Base-by-base conservation (phyloP, 164 flowering plant genomes). In the Taxillus chinensis region DNA sequence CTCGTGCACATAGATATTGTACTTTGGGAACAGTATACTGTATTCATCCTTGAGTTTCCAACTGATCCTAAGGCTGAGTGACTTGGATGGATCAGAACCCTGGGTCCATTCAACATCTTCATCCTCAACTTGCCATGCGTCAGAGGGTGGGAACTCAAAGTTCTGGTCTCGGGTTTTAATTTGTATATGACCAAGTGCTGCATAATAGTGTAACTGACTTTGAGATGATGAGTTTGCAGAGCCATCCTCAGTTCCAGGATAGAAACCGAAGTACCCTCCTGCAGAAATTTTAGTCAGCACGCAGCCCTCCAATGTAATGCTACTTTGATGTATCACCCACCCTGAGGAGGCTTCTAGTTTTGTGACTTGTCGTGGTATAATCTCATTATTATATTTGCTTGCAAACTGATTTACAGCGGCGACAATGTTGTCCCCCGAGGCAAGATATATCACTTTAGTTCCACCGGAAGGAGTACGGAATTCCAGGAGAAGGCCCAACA, bases 131-230 rank as follows among this genome's bases (percentile, higher is more conserved):
- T 64, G 64, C 96, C 98, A 92, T 46, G 82, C 76, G 61, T 65
- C 39, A 7, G 83, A 64, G 12, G 85, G 83, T 14, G 90, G 93
- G 65, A 83, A 85, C 8, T 14, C 63, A 40, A 70, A 43, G 39
- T 70, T 74, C 51, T 71, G 65, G 13, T 14, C 51, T 7, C 4
- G 51, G 3, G 64, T 75, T 59, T 70, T 67, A 37, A 86, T 73
- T 14, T 61, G 42, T 38, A 92, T 70, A 67, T 87, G 79, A 51
- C 98, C 98, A 27, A 92, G 90, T 42, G 75, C 76, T 37, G 96
- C 95, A 65, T 67, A 65, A 67, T 77, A 90, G 2, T 64, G 73
- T 39, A 74, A 49, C 48, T 57, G 55, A 57, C 39, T 46, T n/a
- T 2, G 52, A 59, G 64, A 49, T 46, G 16, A 58, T 3, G 51